Evolutionary conservation across 2,329 filamentous ascomycete species (phyloP).

Genomic region (Aspergillus carbonarius): DNA sequence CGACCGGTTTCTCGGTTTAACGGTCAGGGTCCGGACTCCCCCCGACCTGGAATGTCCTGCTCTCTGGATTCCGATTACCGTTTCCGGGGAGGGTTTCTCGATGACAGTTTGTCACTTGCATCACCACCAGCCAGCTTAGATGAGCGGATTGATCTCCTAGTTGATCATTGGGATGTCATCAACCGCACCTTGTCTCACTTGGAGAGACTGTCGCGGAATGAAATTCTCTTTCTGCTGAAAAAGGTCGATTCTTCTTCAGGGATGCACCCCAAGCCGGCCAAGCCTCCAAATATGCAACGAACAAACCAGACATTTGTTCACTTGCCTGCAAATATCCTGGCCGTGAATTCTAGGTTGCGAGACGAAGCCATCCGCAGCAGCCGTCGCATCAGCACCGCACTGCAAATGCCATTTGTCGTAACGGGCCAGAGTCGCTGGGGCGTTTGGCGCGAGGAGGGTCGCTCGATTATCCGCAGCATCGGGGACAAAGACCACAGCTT

Average conservation of each 20-base stretch:
- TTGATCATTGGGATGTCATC: slow-evolving; percentile 61
- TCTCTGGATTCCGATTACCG: slow-evolving; percentile 45
- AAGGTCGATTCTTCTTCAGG: slow-evolving; percentile 44
- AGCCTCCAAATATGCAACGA: slow-evolving; percentile 49
- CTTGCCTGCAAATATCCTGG: slow-evolving; percentile 50
- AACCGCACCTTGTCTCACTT: slow-evolving; percentile 55
- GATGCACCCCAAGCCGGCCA: slow-evolving; percentile 44
- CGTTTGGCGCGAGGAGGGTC: slow-evolving; percentile 61
- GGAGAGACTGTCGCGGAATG: slow-evolving; percentile 52
- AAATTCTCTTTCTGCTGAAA: slow-evolving; percentile 53
- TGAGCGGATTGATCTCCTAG: slow-evolving; percentile 56
- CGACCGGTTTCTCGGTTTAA: slow-evolving; percentile 39
- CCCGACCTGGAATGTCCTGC: slow-evolving; percentile 36
- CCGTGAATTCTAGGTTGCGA: slow-evolving; percentile 46
- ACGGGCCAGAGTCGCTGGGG: slow-evolving; percentile 61
- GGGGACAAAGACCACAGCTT: slow-evolving; percentile 59
- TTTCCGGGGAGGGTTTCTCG: slow-evolving; percentile 37
- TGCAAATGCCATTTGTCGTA: slow-evolving; percentile 57
- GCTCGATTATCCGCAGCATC: slow-evolving; percentile 56
- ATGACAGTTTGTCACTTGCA: slow-evolving; percentile 45
- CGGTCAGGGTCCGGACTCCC: slow-evolving; percentile 33
- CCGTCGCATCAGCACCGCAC: slow-evolving; percentile 53
- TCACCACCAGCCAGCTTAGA: slow-evolving; percentile 51
- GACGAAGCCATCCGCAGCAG: slow-evolving; percentile 49
- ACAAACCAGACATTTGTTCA: slow-evolving; percentile 51